Percentiles rank a stretch among this genome's conserved stretches.
Conservation (phyloP, 2,329 filamentous ascomycete genomes). For the Endoconidiophora laricicola region DNA sequence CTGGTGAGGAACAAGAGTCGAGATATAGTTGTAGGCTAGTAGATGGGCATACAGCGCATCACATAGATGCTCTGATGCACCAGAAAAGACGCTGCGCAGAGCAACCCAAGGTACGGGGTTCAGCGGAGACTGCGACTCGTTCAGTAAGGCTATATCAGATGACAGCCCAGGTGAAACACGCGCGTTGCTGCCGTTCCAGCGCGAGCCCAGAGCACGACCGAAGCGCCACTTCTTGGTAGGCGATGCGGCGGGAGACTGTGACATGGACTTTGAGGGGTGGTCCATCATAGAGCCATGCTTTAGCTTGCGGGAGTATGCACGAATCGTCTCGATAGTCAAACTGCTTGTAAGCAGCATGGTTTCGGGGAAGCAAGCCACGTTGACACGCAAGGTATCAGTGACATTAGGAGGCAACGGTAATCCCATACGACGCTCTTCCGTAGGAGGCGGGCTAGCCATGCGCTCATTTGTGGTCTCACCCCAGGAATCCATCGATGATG, state of each 20-base stretch:
- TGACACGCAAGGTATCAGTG: slow-evolving; percentile 36
- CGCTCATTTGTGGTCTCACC: slow-evolving; percentile 21
- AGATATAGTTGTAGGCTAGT: slow-evolving; percentile 41
- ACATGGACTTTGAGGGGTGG: neutral
- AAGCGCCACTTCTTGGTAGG: slow-evolving; percentile 10
- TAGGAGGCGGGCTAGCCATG: neutral
- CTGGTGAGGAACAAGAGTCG: slow-evolving; percentile 17
- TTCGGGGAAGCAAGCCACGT: slow-evolving; percentile 39
- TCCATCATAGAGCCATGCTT: slow-evolving; percentile 20
- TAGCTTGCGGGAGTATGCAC: slow-evolving; percentile 36
- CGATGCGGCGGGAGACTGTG: neutral
- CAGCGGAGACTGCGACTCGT: neutral
- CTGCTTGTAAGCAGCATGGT: slow-evolving; percentile 40
- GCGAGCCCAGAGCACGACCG: slow-evolving; percentile 5
- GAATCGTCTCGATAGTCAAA: slow-evolving; percentile 40
- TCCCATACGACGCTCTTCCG: slow-evolving; percentile 13
- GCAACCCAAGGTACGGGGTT: slow-evolving; percentile 23
- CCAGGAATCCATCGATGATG: slow-evolving; percentile 21
- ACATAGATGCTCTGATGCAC: slow-evolving; percentile 36
- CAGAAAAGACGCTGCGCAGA: slow-evolving; percentile 35
- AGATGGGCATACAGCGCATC: slow-evolving; percentile 43
- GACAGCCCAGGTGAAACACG: neutral
- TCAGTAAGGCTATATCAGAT: neutral
- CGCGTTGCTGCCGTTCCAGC: neutral
- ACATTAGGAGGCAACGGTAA: slow-evolving; percentile 36